Conservation (phyloP, 2,329 filamentous ascomycete genomes). For the Trichophaea hybrida region DNA sequence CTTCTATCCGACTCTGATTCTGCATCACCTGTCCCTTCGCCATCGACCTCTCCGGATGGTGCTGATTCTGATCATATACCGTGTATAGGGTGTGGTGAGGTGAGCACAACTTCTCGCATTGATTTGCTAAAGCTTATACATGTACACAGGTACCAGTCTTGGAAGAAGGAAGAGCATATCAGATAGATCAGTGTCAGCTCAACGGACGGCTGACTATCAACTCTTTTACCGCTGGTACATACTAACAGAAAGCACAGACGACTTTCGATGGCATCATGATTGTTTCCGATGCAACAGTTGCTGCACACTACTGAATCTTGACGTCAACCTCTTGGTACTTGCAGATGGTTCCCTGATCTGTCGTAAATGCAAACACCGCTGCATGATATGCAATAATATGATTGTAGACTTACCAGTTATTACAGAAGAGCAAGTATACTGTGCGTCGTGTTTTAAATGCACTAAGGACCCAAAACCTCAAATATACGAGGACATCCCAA, state of each 20-base stretch:
- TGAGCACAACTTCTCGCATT: slow-evolving; percentile 35
- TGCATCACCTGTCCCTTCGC: too few species aligned
- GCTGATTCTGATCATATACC: slow-evolving; percentile 61
- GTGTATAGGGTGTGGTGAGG: slow-evolving; percentile 87
- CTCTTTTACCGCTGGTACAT: too few species aligned
- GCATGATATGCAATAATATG: slow-evolving; percentile 89
- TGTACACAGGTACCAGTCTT: too few species aligned
- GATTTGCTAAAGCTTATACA: too few species aligned
- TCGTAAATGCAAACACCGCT: too few species aligned
- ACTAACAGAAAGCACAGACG: slow-evolving; percentile 44
- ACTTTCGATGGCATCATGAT: slow-evolving; percentile 95
- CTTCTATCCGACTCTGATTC: too few species aligned
- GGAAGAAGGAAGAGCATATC: too few species aligned
- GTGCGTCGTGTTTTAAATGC: slow-evolving; percentile 91
- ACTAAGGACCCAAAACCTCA: slow-evolving; percentile 92
- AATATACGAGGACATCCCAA: slow-evolving; percentile 93
- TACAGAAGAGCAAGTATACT: slow-evolving; percentile 95
- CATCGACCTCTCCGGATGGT: background rate
- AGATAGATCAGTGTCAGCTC: too few species aligned
- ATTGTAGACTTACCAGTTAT: slow-evolving; percentile 96
- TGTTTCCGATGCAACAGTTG: slow-evolving; percentile 97
- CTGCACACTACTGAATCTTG: slow-evolving; percentile 87
- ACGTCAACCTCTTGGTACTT: slow-evolving; percentile 90
- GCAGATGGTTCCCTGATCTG: slow-evolving; percentile 94
- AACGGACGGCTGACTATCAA: too few species aligned